These are phyloP conservation scores for Leccinellum luteum DNA, from an alignment of 768 basidiomycete genomes.

Conservation along the genomic window DNA sequence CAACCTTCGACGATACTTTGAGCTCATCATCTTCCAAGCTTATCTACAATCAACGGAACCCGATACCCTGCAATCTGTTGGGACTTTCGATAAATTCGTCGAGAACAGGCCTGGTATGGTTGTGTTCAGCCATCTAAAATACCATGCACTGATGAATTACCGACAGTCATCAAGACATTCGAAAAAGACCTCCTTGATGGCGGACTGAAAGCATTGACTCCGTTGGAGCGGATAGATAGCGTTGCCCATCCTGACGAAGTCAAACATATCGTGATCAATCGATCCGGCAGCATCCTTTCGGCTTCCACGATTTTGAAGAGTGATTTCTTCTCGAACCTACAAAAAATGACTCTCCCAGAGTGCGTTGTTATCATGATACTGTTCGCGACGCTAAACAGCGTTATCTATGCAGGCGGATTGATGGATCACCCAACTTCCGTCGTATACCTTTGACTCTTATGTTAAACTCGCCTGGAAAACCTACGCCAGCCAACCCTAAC, in stretches of 20 bases:
- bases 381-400: slow-evolving; percentile 1
- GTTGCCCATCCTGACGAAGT: slow-evolving; percentile 91
- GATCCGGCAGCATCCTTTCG: slow-evolving; percentile 83
- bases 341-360: slow-evolving; percentile 97
- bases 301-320: slow-evolving; percentile 94
- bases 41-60: slow-evolving; percentile 81
- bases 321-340: slow-evolving; percentile 90
- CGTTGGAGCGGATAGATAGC: slow-evolving; percentile 73
- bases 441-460: slow-evolving; percentile 63
- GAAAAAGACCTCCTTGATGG: slow-evolving; percentile 84
- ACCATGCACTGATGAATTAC: neutral
- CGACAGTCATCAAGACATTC: slow-evolving; percentile 88
- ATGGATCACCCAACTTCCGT: slow-evolving; percentile 94
- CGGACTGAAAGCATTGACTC: slow-evolving; percentile 76
- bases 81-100: slow-evolving; percentile 80
- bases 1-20: slow-evolving; percentile 81
- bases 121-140: neutral
- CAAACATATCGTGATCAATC: slow-evolving; percentile 76
- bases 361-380: slow-evolving; percentile 34
- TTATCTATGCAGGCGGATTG: slow-evolving; percentile 61
- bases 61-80: slow-evolving; percentile 73
- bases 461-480: slow-evolving; percentile 22
- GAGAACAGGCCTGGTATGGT: slow-evolving; percentile 74
- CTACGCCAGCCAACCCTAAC: slow-evolving; percentile 30
- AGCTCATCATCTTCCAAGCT: slow-evolving; percentile 85